Base-by-base conservation (phyloP, 495 filamentous ascomycete species). In the Cetradonia linearis region DNA sequence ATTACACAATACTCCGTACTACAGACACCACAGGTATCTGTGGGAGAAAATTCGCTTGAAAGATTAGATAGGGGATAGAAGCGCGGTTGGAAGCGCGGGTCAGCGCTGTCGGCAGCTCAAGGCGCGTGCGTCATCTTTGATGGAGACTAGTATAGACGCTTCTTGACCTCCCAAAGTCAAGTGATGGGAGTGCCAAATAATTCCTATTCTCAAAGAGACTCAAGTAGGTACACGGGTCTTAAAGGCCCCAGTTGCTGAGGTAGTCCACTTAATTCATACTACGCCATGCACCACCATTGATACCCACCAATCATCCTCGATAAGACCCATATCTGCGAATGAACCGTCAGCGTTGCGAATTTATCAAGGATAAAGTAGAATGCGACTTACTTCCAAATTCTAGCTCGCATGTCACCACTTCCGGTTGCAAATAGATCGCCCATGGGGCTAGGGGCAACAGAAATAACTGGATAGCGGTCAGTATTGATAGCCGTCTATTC, bases 391-490 rank as follows among this genome's bases (percentile, higher is more conserved):
- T 83, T 87, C 89, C 89, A 95, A 73, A 95, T 94, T 71, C 90
- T 83, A 31, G 89, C 89, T 63, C 87, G 81, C 86, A 91, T 92
- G 70, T 95, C 89, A 66, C 89, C 90, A 66, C 86, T 90, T 50
- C 88, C 90, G 23, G 90, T 95, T 48, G 90, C 89, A 67, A 95
- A 94, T 64, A 84, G 79, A 44, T 84, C 82, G 59, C 86, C 87
- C 30, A 77, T 83, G 36, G 89, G 89, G 72, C 88, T 90, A 36
- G 89, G 88, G 14, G 89, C 88, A 44, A 95, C 90, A 28, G 86
- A 91, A 68, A 94, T 93, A 59, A 94, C 89, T 84, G 61, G 37
- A 46, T 54, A 56, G 37, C 36, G 27, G 33, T 38, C 27, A 52
- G 9, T 37, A 30, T 37, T 63, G 18, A 42, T 49, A 34, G n/a